phyloP scores from a whole-genome alignment of 108 stramenopile genomes.

The Nitzschia palea region DNA sequence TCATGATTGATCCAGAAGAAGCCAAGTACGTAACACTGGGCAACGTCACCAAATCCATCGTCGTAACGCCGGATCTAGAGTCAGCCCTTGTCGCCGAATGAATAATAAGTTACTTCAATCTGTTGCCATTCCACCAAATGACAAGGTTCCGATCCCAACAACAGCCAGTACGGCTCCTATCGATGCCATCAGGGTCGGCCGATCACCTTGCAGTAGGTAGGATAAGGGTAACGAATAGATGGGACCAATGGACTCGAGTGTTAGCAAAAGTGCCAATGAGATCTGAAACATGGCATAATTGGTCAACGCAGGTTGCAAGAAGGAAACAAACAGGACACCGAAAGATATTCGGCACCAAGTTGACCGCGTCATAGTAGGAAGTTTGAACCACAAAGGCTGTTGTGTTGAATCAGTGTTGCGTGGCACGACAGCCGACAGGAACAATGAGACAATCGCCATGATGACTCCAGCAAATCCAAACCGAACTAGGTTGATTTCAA shows the following conservation, averaged over 20 bases:
- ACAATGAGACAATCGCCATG: conserved; percentile 48
- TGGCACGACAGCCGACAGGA: conserved; percentile 16
- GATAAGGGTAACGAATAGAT: conserved; percentile 69
- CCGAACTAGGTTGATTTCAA: conserved; percentile 83
- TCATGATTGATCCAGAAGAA: conserved; percentile 61
- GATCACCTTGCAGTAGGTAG: conserved; percentile 44
- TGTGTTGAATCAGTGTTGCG: background rate
- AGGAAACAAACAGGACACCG: conserved; percentile 82
- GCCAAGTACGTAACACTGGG: conserved; percentile 62
- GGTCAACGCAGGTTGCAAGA: conserved; percentile 69
- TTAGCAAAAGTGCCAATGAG: conserved; percentile 66
- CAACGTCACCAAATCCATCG: conserved; percentile 69
- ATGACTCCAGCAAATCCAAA: conserved; percentile 83
- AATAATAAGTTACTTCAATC: background rate
- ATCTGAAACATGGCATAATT: conserved; percentile 89
- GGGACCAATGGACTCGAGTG: conserved; percentile 76
- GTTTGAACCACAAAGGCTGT: conserved; percentile 9
- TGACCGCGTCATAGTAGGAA: conserved; percentile 7
- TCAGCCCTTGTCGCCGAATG: background rate
- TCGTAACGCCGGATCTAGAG: conserved; percentile 58
- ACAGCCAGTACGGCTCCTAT: conserved; percentile 61
- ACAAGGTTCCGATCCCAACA: conserved; percentile 60
- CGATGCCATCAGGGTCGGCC: conserved; percentile 41
- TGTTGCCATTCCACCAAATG: conserved; percentile 34
- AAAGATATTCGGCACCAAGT: conserved; percentile 56